Percentiles rank a stretch among this genome's conserved stretches.
Conservation (phyloP, 2,329 filamentous ascomycete species). For the Ophiostoma ips region DNA sequence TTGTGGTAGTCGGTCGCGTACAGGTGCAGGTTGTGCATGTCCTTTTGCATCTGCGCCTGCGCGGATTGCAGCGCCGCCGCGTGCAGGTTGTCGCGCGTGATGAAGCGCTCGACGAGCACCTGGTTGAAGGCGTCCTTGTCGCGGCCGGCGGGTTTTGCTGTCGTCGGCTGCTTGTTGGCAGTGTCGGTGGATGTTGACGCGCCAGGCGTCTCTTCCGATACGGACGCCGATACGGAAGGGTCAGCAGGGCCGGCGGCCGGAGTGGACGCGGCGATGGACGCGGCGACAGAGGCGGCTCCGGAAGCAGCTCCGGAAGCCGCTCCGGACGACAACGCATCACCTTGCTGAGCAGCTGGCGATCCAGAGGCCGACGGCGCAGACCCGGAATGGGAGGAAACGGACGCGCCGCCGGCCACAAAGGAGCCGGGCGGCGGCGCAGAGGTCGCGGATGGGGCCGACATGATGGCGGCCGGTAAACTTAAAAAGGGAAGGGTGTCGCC, state of each 20-base stretch:
- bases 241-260: not conserved
- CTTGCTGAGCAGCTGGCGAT: not conserved
- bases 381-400: conserved; percentile 1
- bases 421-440: conserved; percentile 13
- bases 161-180: not conserved
- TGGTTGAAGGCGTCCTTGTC: conserved; percentile 42
- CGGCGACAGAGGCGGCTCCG: not conserved
- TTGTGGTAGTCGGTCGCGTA: conserved; percentile 58
- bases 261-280: not conserved
- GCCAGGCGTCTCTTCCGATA: not conserved
- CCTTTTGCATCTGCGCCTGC: conserved; percentile 38
- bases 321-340: not conserved
- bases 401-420: conserved; percentile 5
- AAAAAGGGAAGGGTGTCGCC: conserved; percentile 15
- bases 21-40: conserved; percentile 31
- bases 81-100: conserved; percentile 40
- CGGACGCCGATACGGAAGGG: not conserved
- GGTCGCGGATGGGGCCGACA: conserved; percentile 30
- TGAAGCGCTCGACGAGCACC: conserved; percentile 39
- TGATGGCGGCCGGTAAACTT: conserved; percentile 18
- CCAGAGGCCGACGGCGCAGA: not conserved
- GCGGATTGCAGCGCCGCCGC: conserved; percentile 39
- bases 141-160: conserved; percentile 20
- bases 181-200: not conserved
- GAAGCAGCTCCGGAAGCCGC: not conserved